Percentiles rank a stretch among this genome's conserved stretches.
Evolutionary conservation across 345 rosid genomes (phyloP).

Genomic region (Turnera subulata): DNA sequence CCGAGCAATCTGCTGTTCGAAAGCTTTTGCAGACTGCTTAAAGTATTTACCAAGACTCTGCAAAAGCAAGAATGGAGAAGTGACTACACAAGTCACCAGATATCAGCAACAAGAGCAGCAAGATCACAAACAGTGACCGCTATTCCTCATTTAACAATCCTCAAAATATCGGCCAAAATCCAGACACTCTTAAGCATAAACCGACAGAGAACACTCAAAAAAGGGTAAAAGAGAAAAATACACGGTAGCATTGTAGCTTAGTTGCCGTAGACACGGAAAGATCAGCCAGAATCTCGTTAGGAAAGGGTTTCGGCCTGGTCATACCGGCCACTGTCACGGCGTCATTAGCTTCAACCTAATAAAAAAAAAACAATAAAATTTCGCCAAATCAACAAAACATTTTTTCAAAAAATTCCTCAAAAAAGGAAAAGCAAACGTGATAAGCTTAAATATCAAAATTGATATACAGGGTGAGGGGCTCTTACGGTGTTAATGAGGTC

Average conservation of each 20-base stretch:
- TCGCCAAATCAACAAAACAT: background rate
- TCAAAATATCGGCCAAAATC: background rate
- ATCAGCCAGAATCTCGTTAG: slow-evolving; percentile 70
- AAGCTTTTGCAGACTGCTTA: slow-evolving; percentile 82
- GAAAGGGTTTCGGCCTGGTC: slow-evolving; percentile 75
- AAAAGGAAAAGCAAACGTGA: background rate
- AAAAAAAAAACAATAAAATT: background rate
- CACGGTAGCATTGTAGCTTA: slow-evolving; percentile 84
- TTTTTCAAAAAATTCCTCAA: background rate
- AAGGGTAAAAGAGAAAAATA: slow-evolving; percentile 25
- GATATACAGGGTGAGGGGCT: background rate
- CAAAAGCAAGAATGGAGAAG: slow-evolving; percentile 8
- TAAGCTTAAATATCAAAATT: background rate
- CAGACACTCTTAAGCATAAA: background rate
- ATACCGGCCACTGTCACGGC: slow-evolving; percentile 78
- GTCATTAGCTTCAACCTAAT: slow-evolving; percentile 83
- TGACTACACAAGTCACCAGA: background rate
- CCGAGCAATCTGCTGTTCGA: slow-evolving; percentile 72
- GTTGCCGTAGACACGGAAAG: slow-evolving; percentile 84
- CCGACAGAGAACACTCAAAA: background rate
- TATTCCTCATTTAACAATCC: background rate
- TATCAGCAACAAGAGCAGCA: too few relatives aligned
- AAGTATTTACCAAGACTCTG: slow-evolving; percentile 91
- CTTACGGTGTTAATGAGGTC: slow-evolving; percentile 90
- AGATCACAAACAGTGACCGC: too few relatives aligned